A percentile compares a stretch with the other conserved stretches of the same genome.
These are phyloP conservation scores for Seminavis robusta DNA, from an alignment of 108 stramenopile species.

Conservation along the genomic window DNA sequence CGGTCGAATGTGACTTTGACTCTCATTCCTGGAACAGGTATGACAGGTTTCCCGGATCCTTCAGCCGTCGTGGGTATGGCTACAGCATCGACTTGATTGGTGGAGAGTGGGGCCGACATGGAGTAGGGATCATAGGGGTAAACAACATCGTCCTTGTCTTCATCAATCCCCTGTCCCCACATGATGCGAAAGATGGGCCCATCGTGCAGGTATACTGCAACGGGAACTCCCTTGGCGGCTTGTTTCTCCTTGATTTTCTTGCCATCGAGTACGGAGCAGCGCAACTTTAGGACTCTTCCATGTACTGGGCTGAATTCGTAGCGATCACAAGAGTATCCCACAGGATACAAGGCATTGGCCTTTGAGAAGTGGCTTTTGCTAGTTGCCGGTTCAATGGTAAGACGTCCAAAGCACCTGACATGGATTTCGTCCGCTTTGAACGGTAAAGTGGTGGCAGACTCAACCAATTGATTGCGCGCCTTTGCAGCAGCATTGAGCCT, in stretches of 20 bases:
- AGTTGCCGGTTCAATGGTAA: constrained; percentile 31
- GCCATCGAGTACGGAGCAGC: constrained; percentile 81
- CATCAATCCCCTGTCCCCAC: constrained; percentile 85
- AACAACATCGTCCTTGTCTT: constrained; percentile 38
- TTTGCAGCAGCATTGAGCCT: constrained; percentile 51
- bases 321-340: constrained; percentile 84
- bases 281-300: constrained; percentile 68
- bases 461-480: constrained; percentile 45
- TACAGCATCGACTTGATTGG: not conserved
- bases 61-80: not conserved
- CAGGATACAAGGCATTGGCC: constrained; percentile 55
- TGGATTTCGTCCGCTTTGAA: constrained; percentile 41
- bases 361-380: constrained; percentile 38
- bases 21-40: constrained; percentile 62
- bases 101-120: constrained; percentile 18
- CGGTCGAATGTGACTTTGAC: constrained; percentile 71
- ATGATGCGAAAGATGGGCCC: constrained; percentile 82
- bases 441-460: constrained; percentile 55
- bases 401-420: constrained; percentile 69
- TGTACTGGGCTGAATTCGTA: constrained; percentile 78
- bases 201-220: constrained; percentile 5
- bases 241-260: constrained; percentile 15
- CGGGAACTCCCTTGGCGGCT: not conserved
- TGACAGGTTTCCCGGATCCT: not conserved
- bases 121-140: constrained; percentile 60